Percentiles rank a stretch among this genome's conserved stretches.
These are phyloP conservation scores for Phytophthora citricola DNA, from an alignment of 352 stramenopile species.

Conservation along the genomic window DNA sequence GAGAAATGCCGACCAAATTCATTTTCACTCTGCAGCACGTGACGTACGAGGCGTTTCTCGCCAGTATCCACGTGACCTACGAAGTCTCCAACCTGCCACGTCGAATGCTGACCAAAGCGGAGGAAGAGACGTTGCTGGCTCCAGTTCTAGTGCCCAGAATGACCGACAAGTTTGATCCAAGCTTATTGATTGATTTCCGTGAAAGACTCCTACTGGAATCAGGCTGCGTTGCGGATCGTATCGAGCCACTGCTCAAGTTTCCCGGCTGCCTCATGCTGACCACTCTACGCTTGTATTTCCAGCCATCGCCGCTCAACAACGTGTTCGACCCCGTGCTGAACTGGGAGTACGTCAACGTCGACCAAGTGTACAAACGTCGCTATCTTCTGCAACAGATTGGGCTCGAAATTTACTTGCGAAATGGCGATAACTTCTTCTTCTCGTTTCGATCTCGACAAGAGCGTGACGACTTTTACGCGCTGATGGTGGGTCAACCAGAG, in stretches of 20 bases:
- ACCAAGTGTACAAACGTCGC: constrained; percentile 86
- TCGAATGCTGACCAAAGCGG: constrained; percentile 57
- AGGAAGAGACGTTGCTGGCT: constrained; percentile 71
- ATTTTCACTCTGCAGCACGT: constrained; percentile 85
- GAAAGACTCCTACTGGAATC: constrained; percentile 66
- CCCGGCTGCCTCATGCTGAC: constrained; percentile 89
- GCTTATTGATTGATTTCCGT: constrained; percentile 85
- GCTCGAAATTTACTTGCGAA: constrained; percentile 85
- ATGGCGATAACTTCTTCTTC: constrained; percentile 84
- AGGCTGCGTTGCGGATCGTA: constrained; percentile 66
- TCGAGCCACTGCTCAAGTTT: constrained; percentile 88
- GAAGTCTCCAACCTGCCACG: constrained; percentile 61
- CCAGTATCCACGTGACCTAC: constrained; percentile 65
- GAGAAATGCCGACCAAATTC: constrained; percentile 47
- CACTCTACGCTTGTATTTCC: constrained; percentile 88
- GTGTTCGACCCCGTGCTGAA: constrained; percentile 87
- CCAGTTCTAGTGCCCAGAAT: constrained; percentile 67
- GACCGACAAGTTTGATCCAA: constrained; percentile 77
- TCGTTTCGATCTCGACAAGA: constrained; percentile 69
- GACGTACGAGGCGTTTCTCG: constrained; percentile 65
- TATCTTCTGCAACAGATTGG: constrained; percentile 90
- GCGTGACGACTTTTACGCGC: constrained; percentile 79
- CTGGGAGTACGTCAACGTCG: constrained; percentile 81
- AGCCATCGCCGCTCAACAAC: constrained; percentile 93
- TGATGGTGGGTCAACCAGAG: constrained; percentile 66